These are phyloP conservation scores for Urtica urens DNA, from an alignment of 306 rosid genomes.

Conservation along the genomic window DNA sequence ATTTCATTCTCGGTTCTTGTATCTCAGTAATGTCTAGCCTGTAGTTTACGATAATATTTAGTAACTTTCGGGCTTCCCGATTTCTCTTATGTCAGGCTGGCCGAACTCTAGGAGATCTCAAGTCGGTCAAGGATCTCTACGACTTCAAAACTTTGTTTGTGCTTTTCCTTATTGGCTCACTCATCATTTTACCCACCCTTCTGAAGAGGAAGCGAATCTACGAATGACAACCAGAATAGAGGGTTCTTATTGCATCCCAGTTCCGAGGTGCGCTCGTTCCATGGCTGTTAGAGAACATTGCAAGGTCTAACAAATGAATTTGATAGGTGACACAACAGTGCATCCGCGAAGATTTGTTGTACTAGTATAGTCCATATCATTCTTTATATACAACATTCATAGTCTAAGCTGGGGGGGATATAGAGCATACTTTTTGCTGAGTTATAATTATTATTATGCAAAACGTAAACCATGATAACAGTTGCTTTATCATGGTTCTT, in stretches of 20 bases:
- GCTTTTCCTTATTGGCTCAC: conserved; percentile 81
- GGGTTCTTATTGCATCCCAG: conserved; percentile 3
- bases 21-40: too few species aligned
- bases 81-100: conserved; percentile 56
- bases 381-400: conserved; percentile 16
- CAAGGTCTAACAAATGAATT: conserved; percentile 1
- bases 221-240: conserved; percentile 36
- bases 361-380: conserved; percentile 18
- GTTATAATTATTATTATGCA: conserved; percentile 9
- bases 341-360: conserved; percentile 10
- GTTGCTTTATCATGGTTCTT: conserved; percentile 21
- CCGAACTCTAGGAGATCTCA: conserved; percentile 95
- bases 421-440: conserved; percentile 17
- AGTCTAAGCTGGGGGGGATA: conserved; percentile 9
- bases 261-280: conserved; percentile 13
- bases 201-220: conserved; percentile 84
- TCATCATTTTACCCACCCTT: conserved; percentile 58
- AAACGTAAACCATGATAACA: conserved; percentile 3
- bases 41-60: too few species aligned
- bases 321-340: conserved; percentile 7
- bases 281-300: neutral
- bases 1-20: too few species aligned
- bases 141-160: conserved; percentile 77
- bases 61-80: too few species aligned
- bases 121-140: conserved; percentile 85